Conservation (phyloP, 441 rosid species). For the Populus hybrid region DNA sequence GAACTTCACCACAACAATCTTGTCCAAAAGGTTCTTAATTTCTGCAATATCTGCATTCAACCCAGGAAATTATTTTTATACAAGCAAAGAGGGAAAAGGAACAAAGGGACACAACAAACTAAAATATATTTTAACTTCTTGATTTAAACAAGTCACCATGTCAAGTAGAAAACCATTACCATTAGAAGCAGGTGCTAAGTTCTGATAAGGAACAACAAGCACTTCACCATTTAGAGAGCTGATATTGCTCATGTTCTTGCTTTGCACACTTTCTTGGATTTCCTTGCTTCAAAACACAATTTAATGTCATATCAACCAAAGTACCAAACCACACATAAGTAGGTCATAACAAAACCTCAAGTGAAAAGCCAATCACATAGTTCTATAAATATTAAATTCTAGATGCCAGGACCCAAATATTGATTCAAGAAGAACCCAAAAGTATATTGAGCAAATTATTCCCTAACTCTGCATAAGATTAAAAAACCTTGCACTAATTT, state of each 20-base stretch:
- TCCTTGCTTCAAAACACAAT: slow-evolving; percentile 40
- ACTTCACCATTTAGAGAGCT: slow-evolving; percentile 34
- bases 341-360: neutral
- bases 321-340: neutral
- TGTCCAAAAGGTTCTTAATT: slow-evolving; percentile 44
- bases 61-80: neutral
- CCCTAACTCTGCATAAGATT: neutral
- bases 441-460: neutral
- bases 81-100: neutral
- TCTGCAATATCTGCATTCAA: slow-evolving; percentile 36
- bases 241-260: slow-evolving; percentile 21
- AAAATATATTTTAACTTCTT: neutral
- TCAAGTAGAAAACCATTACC: slow-evolving; percentile 33
- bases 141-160: neutral
- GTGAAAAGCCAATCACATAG: neutral
- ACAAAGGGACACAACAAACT: neutral
- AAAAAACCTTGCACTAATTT: neutral
- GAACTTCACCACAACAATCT: slow-evolving; percentile 55
- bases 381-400: neutral
- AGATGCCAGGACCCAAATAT: neutral
- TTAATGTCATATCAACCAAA: slow-evolving; percentile 18
- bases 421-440: neutral
- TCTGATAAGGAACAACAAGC: slow-evolving; percentile 48
- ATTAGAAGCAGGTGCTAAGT: slow-evolving; percentile 32
- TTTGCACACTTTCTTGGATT: slow-evolving; percentile 25